Conservation (phyloP, 1,284 basidiomycete genomes). For the Irpex rosettiformis region DNA sequence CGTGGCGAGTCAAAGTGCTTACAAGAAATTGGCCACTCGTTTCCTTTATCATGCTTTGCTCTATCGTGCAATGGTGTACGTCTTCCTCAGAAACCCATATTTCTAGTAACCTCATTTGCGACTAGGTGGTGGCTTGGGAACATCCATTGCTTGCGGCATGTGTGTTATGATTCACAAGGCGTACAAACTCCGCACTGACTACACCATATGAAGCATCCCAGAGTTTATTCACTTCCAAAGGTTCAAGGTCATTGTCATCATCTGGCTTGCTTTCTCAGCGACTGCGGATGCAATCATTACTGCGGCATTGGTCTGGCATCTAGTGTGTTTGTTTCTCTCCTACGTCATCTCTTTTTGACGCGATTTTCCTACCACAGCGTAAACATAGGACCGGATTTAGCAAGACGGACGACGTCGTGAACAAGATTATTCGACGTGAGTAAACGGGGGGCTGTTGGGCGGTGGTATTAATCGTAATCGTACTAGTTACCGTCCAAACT, state of each 20-base stretch:
- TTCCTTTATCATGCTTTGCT: constrained; percentile 23
- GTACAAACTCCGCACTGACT: neutral
- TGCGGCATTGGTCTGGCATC: constrained; percentile 29
- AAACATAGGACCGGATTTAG: constrained; percentile 37
- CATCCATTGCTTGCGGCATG: constrained; percentile 34
- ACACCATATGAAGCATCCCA: constrained; percentile 16
- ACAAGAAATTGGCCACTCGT: constrained; percentile 29
- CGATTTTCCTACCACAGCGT: constrained; percentile 26
- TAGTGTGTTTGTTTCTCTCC: constrained; percentile 18
- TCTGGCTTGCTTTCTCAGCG: constrained; percentile 33
- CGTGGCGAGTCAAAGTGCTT: constrained; percentile 39
- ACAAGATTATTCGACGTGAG: constrained; percentile 42
- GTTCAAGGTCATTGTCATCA: constrained; percentile 34
- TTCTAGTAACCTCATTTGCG: neutral
- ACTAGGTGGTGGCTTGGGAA: constrained; percentile 31
- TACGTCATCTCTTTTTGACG: neutral
- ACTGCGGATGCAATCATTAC: constrained; percentile 31
- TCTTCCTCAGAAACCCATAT: neutral
- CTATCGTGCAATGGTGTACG: constrained; percentile 30
- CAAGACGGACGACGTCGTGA: constrained; percentile 33
- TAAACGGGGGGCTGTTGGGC: neutral
- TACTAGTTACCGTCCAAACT: constrained; percentile 33
- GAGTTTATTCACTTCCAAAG: constrained; percentile 33
- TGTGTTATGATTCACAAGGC: neutral
- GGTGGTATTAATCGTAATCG: neutral